phyloP scores from a whole-genome alignment of 192 early-diverging fungal species.

The Phycomyces nitens region DNA sequence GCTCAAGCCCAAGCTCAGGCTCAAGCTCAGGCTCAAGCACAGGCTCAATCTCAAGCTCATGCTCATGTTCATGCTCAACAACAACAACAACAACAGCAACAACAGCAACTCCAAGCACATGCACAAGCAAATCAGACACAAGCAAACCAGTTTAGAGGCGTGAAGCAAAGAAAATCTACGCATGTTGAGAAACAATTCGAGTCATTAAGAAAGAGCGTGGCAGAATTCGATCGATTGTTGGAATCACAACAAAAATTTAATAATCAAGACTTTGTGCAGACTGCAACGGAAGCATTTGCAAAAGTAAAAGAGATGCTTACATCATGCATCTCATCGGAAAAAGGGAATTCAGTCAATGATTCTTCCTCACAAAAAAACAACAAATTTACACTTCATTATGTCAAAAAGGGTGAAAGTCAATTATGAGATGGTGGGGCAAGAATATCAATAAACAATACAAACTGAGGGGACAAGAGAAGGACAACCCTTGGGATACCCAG shows the following conservation, averaged over 20 bases:
- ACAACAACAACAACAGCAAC: too few relatives aligned
- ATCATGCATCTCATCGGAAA: conserved; percentile 16
- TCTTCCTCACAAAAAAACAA: background rate
- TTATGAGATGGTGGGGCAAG: background rate
- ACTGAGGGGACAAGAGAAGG: too few relatives aligned
- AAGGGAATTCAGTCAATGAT: background rate
- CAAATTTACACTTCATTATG: conserved; percentile 2
- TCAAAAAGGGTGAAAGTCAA: background rate
- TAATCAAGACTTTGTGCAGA: conserved; percentile 25
- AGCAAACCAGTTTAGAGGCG: background rate
- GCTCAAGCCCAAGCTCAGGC: conserved; percentile 1
- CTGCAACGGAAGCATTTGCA: conserved; percentile 25
- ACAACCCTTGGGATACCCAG: too few relatives aligned
- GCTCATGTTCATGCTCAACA: conserved; percentile 4
- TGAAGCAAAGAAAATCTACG: conserved; percentile 9
- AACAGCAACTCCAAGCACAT: conserved; percentile 8
- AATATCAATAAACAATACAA: too few relatives aligned
- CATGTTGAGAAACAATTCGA: conserved; percentile 29
- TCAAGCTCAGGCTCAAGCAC: conserved; percentile 4
- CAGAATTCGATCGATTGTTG: conserved; percentile 17
- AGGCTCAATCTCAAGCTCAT: conserved; percentile 8
- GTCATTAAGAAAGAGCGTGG: conserved; percentile 16
- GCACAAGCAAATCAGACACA: conserved; percentile 15
- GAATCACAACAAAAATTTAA: conserved; percentile 24
- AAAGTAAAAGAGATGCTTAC: conserved; percentile 26